These are phyloP conservation scores for Saccharum hybrid DNA, from an alignment of 202 grass and related monocot species.

Conservation along the genomic window DNA sequence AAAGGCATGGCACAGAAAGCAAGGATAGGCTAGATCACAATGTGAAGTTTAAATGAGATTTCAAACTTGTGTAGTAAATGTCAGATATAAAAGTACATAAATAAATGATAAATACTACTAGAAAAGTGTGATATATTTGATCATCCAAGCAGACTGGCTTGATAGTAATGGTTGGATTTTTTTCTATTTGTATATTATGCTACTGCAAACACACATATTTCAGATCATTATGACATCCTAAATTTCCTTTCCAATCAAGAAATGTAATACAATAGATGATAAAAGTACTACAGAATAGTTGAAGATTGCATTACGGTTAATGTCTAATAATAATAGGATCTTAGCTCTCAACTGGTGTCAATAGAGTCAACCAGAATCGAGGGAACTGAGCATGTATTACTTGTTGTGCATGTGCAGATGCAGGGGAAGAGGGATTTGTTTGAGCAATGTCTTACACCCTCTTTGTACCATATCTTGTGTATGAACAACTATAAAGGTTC, in stretches of 20 bases:
- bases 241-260: constrained; percentile 7
- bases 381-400: not conserved
- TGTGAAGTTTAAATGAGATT: not conserved
- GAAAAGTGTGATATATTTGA: not conserved
- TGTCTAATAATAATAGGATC: not conserved
- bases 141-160: not conserved
- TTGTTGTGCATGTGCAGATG: not conserved
- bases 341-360: not conserved
- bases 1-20: constrained; percentile 11
- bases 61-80: constrained; percentile 6
- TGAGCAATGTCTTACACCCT: not conserved
- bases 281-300: constrained; percentile 15
- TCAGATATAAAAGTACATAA: not conserved
- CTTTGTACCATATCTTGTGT: constrained; percentile 2
- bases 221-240: not conserved
- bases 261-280: not conserved
- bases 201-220: not conserved
- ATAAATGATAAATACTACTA: not conserved
- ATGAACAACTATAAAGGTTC: not conserved
- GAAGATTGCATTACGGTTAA: not conserved
- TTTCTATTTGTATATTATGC: not conserved
- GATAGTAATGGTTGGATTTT: not conserved
- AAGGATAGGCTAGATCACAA: not conserved
- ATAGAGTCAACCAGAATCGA: not conserved
- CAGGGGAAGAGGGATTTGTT: not conserved